Evolutionary conservation across 768 basidiomycete genomes (phyloP), one percentile per base, ranked within the genome.

Genomic region (Tremella mesenterica): DNA sequence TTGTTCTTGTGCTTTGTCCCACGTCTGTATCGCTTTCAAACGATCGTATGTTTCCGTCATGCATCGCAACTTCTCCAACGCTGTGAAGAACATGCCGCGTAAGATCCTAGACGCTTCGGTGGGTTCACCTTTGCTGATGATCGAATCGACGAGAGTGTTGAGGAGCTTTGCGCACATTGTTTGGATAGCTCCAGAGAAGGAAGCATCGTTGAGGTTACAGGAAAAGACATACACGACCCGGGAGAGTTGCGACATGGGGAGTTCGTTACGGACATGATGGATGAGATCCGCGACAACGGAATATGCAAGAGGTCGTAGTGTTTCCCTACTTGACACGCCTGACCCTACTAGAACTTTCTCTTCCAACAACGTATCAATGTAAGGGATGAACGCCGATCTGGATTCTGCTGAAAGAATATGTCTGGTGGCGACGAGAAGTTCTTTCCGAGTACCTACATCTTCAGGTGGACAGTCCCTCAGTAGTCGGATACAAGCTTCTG

Each of bases 91-190:
- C 73, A 96, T 82, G 31, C 82, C 79, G 23, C 76, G 75, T 6
- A 97, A 76, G n/a, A 90, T 76, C 50, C 79, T 78, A 2, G 81
- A 79, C 9, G 88, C 84, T 44, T 82, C 83, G 50, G 80, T 78
- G 21, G 80, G 76, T 0, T 83, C 81, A 44, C 85, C 85, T 72
- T 93, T 91, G 27, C 79, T 74, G 21, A 85, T 75, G 38, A 96
- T 83, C 43, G 82, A 80, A 51, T 97, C 95, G 38, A 87, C 80
- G 44, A 95, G 79, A 57, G 86, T 86, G 65, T 90, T 86, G 71
- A 96, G 83, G 75, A 95, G 83, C 73, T 96, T 97, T 48, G 86
- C 85, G 59, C 87, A 88, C 69, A 96, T 79, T 12, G 87, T 88
- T 66, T 96, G 91, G 29, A 92, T 81, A 51, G 81, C 83, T 61